A percentile compares a stretch with the other conserved stretches of the same genome.
Evolutionary conservation across 2,329 filamentous ascomycete species (phyloP).

Genomic region (Phaeoacremonium minimum): DNA sequence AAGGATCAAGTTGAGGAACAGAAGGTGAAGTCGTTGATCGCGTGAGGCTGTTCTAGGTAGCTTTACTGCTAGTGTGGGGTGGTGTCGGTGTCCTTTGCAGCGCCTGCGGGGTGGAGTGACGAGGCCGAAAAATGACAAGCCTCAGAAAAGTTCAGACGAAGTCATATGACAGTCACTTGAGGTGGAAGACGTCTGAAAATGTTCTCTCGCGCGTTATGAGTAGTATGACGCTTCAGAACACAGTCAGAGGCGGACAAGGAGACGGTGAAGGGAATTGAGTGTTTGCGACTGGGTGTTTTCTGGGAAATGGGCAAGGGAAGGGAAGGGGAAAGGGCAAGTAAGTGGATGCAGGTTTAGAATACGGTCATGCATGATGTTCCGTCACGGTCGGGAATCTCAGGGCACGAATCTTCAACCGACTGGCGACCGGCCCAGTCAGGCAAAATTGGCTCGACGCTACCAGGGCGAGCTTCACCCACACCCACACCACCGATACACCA

Average conservation of each 20-base stretch:
- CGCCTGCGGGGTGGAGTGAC: background rate
- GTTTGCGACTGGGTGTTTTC: too few relatives aligned
- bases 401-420: background rate
- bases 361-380: background rate
- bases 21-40: background rate
- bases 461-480: background rate
- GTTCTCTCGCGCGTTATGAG: too few relatives aligned
- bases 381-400: background rate
- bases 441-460: too few relatives aligned
- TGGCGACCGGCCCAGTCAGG: too few relatives aligned
- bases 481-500: background rate
- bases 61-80: background rate
- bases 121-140: background rate
- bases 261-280: too few relatives aligned
- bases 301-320: too few relatives aligned
- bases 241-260: too few relatives aligned
- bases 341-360: background rate
- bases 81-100: background rate
- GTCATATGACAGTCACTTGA: too few relatives aligned
- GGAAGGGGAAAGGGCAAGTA: background rate
- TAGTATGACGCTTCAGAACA: too few relatives aligned
- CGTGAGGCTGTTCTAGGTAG: background rate
- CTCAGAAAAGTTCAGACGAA: background rate
- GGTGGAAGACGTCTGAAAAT: too few relatives aligned
- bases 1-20: background rate